These are phyloP conservation scores for Dalbergia oliveri DNA, from an alignment of 306 rosid species.

Conservation along the genomic window DNA sequence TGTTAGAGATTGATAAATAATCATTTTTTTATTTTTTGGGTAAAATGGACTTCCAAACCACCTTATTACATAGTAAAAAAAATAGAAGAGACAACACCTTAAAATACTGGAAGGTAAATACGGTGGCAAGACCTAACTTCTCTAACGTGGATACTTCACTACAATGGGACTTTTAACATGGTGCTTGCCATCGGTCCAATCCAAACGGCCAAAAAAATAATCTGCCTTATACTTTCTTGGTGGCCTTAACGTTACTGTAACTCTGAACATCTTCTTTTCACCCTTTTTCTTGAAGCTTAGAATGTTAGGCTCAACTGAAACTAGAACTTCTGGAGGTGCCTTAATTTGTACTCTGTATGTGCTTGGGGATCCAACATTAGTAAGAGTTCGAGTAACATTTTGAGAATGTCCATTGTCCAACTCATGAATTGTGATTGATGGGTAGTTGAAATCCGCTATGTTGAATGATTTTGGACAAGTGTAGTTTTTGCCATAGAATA, in stretches of 20 bases:
- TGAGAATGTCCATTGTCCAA: not conserved
- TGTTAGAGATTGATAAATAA: too few species aligned
- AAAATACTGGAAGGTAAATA: too few species aligned
- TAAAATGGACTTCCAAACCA: too few species aligned
- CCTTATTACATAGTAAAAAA: not conserved
- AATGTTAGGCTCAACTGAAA: constrained; percentile 47
- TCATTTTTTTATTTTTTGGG: too few species aligned
- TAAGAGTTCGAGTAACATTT: constrained; percentile 50
- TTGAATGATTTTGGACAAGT: constrained; percentile 45
- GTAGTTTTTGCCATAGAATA: constrained; percentile 24
- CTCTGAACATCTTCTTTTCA: constrained; percentile 51
- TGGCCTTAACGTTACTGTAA: constrained; percentile 30
- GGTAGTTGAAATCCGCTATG: constrained; percentile 56
- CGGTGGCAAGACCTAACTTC: not conserved
- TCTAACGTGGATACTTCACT: constrained; percentile 9
- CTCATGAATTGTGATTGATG: constrained; percentile 50
- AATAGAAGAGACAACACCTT: not conserved
- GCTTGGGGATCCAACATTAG: constrained; percentile 57
- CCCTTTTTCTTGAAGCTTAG: constrained; percentile 46
- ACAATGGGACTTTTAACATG: constrained; percentile 53
- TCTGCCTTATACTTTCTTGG: not conserved
- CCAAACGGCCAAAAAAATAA: constrained; percentile 48
- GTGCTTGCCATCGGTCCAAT: constrained; percentile 57
- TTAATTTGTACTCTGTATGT: constrained; percentile 45
- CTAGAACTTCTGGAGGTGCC: constrained; percentile 45